Percentiles rank a stretch among this genome's conserved stretches.
These are phyloP conservation scores for Rhizopogon rudus DNA, from an alignment of 768 basidiomycete genomes.

Conservation along the genomic window DNA sequence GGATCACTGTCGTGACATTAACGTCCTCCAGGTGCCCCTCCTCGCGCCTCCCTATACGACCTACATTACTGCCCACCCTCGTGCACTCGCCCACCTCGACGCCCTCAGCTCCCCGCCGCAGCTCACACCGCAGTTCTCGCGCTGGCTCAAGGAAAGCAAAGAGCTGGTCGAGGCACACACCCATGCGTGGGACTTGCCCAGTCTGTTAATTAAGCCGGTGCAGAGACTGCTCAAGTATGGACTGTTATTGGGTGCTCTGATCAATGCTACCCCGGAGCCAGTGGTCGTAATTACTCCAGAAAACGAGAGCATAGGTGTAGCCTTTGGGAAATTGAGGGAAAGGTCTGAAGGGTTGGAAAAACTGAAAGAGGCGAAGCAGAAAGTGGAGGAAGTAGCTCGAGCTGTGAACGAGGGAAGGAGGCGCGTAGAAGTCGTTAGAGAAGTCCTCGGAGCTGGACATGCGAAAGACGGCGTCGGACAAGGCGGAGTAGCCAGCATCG, in stretches of 20 bases:
- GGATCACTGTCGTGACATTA: neutral
- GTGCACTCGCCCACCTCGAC: constrained; percentile 65
- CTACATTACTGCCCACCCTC: constrained; percentile 78
- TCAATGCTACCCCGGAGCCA: constrained; percentile 64
- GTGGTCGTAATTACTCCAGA: constrained; percentile 10
- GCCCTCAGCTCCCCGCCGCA: constrained; percentile 37
- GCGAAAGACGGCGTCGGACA: constrained; percentile 32
- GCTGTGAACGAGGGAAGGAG: constrained; percentile 77
- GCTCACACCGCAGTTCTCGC: constrained; percentile 32
- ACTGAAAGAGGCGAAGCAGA: constrained; percentile 45
- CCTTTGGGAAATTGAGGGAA: constrained; percentile 14
- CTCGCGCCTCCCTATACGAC: constrained; percentile 70
- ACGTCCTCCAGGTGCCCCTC: constrained; percentile 48
- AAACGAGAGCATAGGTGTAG: neutral
- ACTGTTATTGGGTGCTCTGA: constrained; percentile 72
- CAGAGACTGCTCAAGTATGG: constrained; percentile 95
- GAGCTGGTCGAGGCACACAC: constrained; percentile 65
- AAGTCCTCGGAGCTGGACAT: constrained; percentile 48
- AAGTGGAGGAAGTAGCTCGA: constrained; percentile 68
- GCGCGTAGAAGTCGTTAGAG: constrained; percentile 73
- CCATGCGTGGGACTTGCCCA: constrained; percentile 90
- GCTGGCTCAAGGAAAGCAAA: constrained; percentile 65
- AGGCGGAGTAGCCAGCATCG: constrained; percentile 35
- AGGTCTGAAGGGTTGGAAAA: constrained; percentile 22
- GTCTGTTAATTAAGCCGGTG: constrained; percentile 95